These are phyloP conservation scores for Salix exigua DNA, from an alignment of 345 rosid species.

Conservation along the genomic window DNA sequence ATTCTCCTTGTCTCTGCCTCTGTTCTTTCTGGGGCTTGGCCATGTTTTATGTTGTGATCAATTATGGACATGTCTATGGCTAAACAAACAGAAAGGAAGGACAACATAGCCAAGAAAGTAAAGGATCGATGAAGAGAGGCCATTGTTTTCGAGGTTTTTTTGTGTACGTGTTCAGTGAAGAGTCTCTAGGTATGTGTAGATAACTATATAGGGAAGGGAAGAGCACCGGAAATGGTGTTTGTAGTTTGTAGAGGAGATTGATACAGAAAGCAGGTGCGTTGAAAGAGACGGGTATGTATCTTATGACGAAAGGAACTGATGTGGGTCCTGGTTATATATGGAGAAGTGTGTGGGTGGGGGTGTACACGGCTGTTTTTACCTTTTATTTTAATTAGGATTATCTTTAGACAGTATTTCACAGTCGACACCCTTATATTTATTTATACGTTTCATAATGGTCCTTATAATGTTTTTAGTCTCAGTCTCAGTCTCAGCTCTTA, in stretches of 20 bases:
- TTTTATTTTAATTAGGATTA: background rate
- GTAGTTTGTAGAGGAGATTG: background rate
- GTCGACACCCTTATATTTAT: background rate
- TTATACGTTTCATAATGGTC: background rate
- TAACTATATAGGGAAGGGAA: background rate
- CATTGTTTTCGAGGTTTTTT: background rate
- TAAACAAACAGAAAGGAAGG: conserved; percentile 8
- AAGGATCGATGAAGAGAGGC: background rate
- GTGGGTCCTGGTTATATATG: conserved; percentile 2
- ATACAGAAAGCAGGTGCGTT: background rate
- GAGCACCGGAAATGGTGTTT: background rate
- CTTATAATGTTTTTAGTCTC: background rate
- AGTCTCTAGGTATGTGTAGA: background rate
- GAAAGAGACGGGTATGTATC: conserved; percentile 4
- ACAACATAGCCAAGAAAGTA: background rate
- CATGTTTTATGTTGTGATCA: conserved; percentile 33
- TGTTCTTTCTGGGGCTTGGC: conserved; percentile 1
- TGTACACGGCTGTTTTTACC: background rate
- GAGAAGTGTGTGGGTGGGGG: background rate
- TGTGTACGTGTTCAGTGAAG: background rate
- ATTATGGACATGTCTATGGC: conserved; percentile 57
- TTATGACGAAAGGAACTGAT: background rate
- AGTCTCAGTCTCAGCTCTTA: background rate
- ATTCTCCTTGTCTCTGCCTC: conserved; percentile 32
- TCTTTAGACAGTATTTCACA: background rate